Base-by-base conservation (phyloP, 169 alveolate genomes). In the Cyclospora cayetanensis region DNA sequence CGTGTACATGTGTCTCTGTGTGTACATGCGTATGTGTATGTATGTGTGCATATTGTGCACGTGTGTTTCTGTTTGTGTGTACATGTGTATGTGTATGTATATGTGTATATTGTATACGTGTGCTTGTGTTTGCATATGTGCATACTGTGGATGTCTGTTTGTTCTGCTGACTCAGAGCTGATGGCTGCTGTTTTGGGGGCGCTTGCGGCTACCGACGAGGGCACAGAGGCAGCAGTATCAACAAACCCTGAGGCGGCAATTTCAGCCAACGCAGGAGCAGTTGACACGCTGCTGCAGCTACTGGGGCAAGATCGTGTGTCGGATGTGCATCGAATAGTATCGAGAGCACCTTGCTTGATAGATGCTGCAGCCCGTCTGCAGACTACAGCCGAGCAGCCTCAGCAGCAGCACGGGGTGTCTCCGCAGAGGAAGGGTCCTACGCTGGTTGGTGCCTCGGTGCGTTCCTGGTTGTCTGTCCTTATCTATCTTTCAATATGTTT, bases 291-390 rank as follows among this genome's bases (percentile, higher is more conserved):
- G 63, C 85, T 74, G 85, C 85, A 74, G 85, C 63, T 74, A 39
- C 85, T 74, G 34, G 85, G 85, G 63, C 85, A 53, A 25, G 22
- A 53, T 22, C 29, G 85, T 41, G 85, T 41, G 2, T 53, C 85
- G 15, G 88, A n/a, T 11, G 72, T 46, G 2, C 43, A 29, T 2
- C 18, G 52, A 50, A 50, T 50, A 22, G 50, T 72, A 27, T 43
- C 72, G 50, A 79, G 66, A 50, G 72, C 52, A 50, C 52, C 68
- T 29, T 37, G 27, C n/a, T 18, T 50, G 29, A 22, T 79, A 5
- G 88, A 50, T 27, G 88, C 88, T 3, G 88, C 88, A 79, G 88
- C 88, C 42, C 42, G 72, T 68, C 88, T 50, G 2, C 88, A 79
- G 72, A 1, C 11, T 1, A 25, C 66, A 27, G 46, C 27, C 2